These are phyloP conservation scores for Leishmania lainsoni DNA, from an alignment of 208 protist genomes.

Conservation along the genomic window DNA sequence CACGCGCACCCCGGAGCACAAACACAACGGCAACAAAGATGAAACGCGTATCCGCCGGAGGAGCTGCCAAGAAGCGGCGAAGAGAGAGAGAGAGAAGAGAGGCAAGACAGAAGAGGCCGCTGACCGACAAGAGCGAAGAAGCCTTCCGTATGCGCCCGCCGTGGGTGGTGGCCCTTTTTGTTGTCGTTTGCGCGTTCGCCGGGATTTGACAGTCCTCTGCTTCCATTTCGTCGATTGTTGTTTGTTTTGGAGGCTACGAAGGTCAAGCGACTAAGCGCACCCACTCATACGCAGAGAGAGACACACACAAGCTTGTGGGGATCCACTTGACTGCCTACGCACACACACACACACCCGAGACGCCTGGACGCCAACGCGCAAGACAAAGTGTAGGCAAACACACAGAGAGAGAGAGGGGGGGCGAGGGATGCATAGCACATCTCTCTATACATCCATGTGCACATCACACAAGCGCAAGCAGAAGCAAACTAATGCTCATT, in stretches of 20 bases:
- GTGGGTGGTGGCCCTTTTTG: background rate
- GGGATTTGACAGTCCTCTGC: background rate
- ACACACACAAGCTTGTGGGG: background rate
- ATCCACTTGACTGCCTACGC: background rate
- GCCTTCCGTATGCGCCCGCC: background rate
- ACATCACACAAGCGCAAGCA: conserved; percentile 5
- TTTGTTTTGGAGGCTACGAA: background rate
- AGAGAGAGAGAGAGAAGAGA: background rate
- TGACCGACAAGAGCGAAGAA: background rate
- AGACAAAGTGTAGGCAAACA: background rate
- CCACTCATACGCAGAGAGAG: background rate
- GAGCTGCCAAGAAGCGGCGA: background rate
- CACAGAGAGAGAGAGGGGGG: background rate
- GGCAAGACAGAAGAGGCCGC: background rate
- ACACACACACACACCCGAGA: background rate
- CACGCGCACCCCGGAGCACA: background rate
- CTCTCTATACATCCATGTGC: background rate
- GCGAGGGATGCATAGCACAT: background rate
- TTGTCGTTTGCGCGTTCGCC: too few relatives aligned
- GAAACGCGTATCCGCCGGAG: background rate
- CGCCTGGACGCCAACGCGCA: background rate
- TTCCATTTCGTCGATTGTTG: background rate
- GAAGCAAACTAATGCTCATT: conserved; percentile 2
- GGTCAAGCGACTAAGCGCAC: background rate
- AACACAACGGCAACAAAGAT: background rate